Percentiles rank a stretch among this genome's conserved stretches.
Conservation (phyloP, 2,329 filamentous ascomycete genomes). For the Trichoderma koningiopsis region DNA sequence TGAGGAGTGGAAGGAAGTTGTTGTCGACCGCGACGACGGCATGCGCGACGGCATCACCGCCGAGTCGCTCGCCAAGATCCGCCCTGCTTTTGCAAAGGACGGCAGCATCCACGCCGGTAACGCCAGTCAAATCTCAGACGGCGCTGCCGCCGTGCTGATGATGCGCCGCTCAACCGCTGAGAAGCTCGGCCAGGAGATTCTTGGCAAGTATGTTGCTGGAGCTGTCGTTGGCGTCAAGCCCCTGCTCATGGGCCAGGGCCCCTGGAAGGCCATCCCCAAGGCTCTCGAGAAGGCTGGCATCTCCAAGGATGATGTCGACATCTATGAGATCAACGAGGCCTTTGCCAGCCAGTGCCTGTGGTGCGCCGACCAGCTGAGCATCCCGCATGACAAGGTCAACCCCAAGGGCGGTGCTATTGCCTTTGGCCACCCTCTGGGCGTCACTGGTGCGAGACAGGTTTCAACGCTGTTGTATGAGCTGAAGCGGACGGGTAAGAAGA, state of each 20-base stretch:
- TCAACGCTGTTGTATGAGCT: conserved; percentile 90
- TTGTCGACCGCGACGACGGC: conserved; percentile 84
- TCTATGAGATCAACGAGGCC: conserved; percentile 99
- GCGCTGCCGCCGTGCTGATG: conserved; percentile 89
- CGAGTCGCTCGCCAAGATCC: conserved; percentile 89
- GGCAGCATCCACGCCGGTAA: conserved; percentile 96
- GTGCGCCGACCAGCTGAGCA: conserved; percentile 84
- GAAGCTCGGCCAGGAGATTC: conserved; percentile 80
- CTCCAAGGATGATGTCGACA: conserved; percentile 86
- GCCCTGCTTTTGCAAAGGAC: conserved; percentile 85
- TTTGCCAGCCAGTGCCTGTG: conserved; percentile 94
- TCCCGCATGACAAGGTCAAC: conserved; percentile 88
- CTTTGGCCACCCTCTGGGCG: conserved; percentile 92
- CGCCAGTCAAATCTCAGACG: conserved; percentile 92
- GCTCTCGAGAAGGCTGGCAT: conserved; percentile 87
- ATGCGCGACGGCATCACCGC: conserved; percentile 81
- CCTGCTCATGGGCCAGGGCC: conserved; percentile 92
- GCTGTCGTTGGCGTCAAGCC: conserved; percentile 87
- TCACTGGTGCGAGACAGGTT: conserved; percentile 91
- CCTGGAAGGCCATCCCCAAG: conserved; percentile 93
- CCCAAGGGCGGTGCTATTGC: conserved; percentile 96
- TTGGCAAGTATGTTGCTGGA: conserved; percentile 89
- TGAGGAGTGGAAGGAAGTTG: conserved; percentile 79
- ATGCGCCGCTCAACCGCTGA: conserved; percentile 94
- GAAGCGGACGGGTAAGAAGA: conserved; percentile 76